Conservation (phyloP, 352 stramenopile genomes). For the Pythium plurisporium region DNA sequence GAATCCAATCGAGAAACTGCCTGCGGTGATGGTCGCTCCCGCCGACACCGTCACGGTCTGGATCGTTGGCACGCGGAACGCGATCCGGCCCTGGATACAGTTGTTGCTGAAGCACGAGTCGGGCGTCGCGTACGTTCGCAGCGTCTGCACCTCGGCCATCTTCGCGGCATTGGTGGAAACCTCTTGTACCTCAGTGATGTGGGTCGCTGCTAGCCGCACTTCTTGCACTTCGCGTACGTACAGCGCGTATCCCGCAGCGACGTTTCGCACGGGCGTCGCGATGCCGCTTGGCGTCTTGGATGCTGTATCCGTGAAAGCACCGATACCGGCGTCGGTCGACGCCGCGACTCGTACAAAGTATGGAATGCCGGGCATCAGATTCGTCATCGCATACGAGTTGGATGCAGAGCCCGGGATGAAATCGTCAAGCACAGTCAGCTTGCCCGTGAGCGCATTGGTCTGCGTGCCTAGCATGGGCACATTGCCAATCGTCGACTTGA, state of each 20-base stretch:
- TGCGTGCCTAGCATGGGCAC: slow-evolving; percentile 38
- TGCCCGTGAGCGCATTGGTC: slow-evolving; percentile 20
- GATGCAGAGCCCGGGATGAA: slow-evolving; percentile 39
- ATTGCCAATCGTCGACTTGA: slow-evolving; percentile 73
- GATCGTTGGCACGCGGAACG: slow-evolving; percentile 66
- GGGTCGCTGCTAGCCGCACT: slow-evolving; percentile 54
- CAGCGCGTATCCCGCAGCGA: slow-evolving; percentile 54
- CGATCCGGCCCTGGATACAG: slow-evolving; percentile 52
- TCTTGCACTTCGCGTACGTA: slow-evolving; percentile 62
- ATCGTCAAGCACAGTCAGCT: slow-evolving; percentile 31
- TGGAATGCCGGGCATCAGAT: slow-evolving; percentile 54
- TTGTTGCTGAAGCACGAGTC: slow-evolving; percentile 38
- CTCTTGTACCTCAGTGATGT: slow-evolving; percentile 64
- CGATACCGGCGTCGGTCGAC: slow-evolving; percentile 48
- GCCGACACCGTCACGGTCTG: slow-evolving; percentile 66
- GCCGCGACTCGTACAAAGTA: slow-evolving; percentile 68
- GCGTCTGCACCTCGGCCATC: slow-evolving; percentile 71
- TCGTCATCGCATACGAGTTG: slow-evolving; percentile 44
- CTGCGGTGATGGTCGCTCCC: slow-evolving; percentile 38
- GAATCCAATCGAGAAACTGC: slow-evolving; percentile 51
- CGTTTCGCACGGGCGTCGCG: slow-evolving; percentile 41
- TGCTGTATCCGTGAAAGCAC: slow-evolving; percentile 32
- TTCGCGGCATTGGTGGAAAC: slow-evolving; percentile 56
- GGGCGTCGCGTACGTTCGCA: slow-evolving; percentile 44
- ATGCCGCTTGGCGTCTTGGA: slow-evolving; percentile 48